A percentile compares a stretch with the other conserved stretches of the same genome.
phyloP scores from a whole-genome alignment of 2,329 filamentous ascomycete genomes.

The Ilyonectria sp. region DNA sequence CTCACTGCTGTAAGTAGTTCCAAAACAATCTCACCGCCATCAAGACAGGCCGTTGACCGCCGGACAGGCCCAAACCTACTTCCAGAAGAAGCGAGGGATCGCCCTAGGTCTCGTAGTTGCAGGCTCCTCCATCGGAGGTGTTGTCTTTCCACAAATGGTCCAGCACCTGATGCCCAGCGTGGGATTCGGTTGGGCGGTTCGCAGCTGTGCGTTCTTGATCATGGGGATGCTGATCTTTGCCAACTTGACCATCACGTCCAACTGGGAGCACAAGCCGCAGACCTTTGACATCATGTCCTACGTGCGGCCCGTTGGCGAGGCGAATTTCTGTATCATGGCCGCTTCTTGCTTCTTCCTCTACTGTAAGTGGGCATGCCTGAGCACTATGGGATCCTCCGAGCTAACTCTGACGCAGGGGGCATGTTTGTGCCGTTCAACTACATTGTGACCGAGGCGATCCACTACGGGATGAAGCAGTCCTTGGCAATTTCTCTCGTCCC shows the following conservation, averaged over 20 bases:
- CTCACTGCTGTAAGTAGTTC: slow-evolving; percentile 32
- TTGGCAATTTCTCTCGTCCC: slow-evolving; percentile 36
- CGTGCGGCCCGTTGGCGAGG: slow-evolving; percentile 26
- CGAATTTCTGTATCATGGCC: slow-evolving; percentile 36
- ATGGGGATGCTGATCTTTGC: slow-evolving; percentile 38
- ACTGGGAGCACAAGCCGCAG: slow-evolving; percentile 30
- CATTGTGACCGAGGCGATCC: slow-evolving; percentile 38
- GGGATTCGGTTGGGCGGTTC: slow-evolving; percentile 64
- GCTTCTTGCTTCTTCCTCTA: slow-evolving; percentile 36
- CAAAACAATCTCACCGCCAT: background rate
- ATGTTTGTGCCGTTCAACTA: slow-evolving; percentile 40
- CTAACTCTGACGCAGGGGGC: slow-evolving; percentile 30
- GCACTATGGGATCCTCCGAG: background rate
- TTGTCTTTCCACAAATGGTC: slow-evolving; percentile 59
- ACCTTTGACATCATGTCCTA: slow-evolving; percentile 30
- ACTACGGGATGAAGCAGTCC: slow-evolving; percentile 33
- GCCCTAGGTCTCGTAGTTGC: slow-evolving; percentile 72
- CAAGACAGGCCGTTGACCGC: background rate
- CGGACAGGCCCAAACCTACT: slow-evolving; percentile 36
- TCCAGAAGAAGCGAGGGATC: slow-evolving; percentile 62
- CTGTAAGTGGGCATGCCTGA: slow-evolving; percentile 24
- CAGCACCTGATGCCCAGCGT: slow-evolving; percentile 42
- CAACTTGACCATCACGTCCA: slow-evolving; percentile 38
- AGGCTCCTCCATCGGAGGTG: slow-evolving; percentile 69
- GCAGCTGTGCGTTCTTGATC: slow-evolving; percentile 68